These are phyloP conservation scores for Monosporozyma yasuniensis DNA, from an alignment of 805 yeast species.

Conservation along the genomic window DNA sequence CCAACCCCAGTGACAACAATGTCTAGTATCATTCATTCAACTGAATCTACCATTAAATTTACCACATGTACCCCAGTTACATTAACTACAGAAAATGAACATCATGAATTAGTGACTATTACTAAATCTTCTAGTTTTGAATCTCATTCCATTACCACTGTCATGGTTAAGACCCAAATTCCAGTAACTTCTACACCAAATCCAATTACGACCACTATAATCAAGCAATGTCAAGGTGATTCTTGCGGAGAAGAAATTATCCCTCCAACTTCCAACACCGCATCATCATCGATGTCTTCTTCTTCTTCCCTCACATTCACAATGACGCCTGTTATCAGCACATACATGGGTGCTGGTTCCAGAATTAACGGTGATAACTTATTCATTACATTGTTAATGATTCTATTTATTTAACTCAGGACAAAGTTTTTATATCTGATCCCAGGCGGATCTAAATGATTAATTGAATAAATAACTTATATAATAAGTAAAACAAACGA, in stretches of 20 bases:
- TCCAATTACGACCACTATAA: slow-evolving; percentile 1
- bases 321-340: slow-evolving; percentile 5
- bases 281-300: too few species aligned
- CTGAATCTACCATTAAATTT: slow-evolving; percentile 6
- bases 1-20: background rate
- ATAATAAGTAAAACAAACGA: background rate
- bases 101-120: slow-evolving; percentile 7
- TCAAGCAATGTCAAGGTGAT: background rate
- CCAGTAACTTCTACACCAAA: slow-evolving; percentile 5
- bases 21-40: background rate
- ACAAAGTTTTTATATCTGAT: too few species aligned
- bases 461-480: background rate
- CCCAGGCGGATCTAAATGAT: background rate
- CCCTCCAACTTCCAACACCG: background rate
- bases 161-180: slow-evolving; percentile 3
- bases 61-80: slow-evolving; percentile 10
- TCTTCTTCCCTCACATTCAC: background rate
- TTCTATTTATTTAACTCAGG: background rate
- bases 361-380: background rate
- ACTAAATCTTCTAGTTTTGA: slow-evolving; percentile 7
- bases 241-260: background rate
- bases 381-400: background rate
- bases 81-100: slow-evolving; percentile 3
- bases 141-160: slow-evolving; percentile 6
- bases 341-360: slow-evolving; percentile 8